These are phyloP conservation scores for Liquidambar formosana DNA, from an alignment of 164 flowering plant genomes.

Conservation along the genomic window DNA sequence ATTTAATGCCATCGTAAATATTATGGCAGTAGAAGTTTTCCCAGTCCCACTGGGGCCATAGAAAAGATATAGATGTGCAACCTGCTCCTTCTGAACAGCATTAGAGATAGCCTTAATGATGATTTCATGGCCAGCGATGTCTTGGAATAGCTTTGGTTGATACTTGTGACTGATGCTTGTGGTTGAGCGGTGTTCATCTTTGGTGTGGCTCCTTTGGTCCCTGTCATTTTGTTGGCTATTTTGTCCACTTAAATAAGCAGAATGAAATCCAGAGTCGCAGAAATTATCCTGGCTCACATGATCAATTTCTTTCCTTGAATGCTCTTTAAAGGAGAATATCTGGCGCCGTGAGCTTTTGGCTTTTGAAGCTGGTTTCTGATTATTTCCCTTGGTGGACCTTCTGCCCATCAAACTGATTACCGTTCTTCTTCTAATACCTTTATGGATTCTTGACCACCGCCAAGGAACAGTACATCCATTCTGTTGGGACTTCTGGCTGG, in stretches of 20 bases:
- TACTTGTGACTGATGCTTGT: constrained; percentile 27
- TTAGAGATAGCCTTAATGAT: constrained; percentile 25
- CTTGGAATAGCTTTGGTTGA: constrained; percentile 32
- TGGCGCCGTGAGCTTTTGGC: constrained; percentile 4
- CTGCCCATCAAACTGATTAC: constrained; percentile 8
- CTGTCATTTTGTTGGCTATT: constrained; percentile 6
- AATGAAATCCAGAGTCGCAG: constrained; percentile 8
- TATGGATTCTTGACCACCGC: constrained; percentile 22
- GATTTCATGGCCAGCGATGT: constrained; percentile 34
- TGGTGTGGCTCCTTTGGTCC: not conserved
- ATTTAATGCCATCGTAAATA: constrained; percentile 37
- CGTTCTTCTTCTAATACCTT: constrained; percentile 14
- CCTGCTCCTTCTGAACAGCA: constrained; percentile 27
- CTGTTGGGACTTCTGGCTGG: constrained; percentile 5
- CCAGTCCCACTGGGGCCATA: constrained; percentile 50
- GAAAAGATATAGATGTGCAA: constrained; percentile 38
- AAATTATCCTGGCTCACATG: constrained; percentile 6
- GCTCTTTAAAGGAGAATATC: constrained; percentile 8
- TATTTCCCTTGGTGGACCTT: not conserved
- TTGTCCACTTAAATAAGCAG: constrained; percentile 1
- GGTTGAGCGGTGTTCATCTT: constrained; percentile 6
- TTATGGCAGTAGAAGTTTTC: constrained; percentile 39
- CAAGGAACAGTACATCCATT: constrained; percentile 11
- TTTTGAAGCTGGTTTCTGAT: constrained; percentile 6
- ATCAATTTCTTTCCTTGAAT: constrained; percentile 1